Evolutionary conservation across 73 alveolate genomes (phyloP).

Genomic region (Paramecium bursaria): DNA sequence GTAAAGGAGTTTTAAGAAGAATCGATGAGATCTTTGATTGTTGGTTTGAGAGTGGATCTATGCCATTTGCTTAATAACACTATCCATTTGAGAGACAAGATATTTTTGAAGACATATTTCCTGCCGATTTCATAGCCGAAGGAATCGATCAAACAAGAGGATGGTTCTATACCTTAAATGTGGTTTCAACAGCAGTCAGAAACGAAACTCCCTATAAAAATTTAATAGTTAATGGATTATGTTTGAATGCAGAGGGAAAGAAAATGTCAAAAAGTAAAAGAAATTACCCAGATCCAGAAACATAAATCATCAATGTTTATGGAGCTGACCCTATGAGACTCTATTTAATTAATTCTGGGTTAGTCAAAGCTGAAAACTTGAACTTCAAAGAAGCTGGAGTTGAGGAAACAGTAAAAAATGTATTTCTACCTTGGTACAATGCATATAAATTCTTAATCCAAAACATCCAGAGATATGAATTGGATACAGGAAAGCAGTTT

Average conservation of each 20-base stretch:
- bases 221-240: slow-evolving; percentile 98
- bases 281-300: slow-evolving; percentile 98
- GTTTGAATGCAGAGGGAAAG: slow-evolving; percentile 95
- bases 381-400: slow-evolving; percentile 92
- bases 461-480: slow-evolving; percentile 95
- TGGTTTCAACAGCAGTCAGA: slow-evolving; percentile 94
- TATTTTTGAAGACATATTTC: slow-evolving; percentile 95
- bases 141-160: slow-evolving; percentile 99
- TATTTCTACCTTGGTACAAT: slow-evolving; percentile 98
- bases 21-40: slow-evolving; percentile 99
- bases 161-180: slow-evolving; percentile 99
- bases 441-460: slow-evolving; percentile 96
- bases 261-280: slow-evolving; percentile 98
- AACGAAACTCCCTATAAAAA: slow-evolving; percentile 96
- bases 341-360: slow-evolving; percentile 93
- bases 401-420: slow-evolving; percentile 89
- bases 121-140: slow-evolving; percentile 99
- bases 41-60: slow-evolving; percentile 99
- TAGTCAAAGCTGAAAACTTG: slow-evolving; percentile 96
- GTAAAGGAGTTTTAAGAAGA: slow-evolving; percentile 97
- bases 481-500: slow-evolving; percentile 78
- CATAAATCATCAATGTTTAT: slow-evolving; percentile 77
- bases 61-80: slow-evolving; percentile 98
- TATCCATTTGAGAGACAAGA: slow-evolving; percentile 94
- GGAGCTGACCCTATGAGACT: slow-evolving; percentile 98